phyloP scores from a whole-genome alignment of 108 stramenopile genomes.

The Aurantiochytrium sp. region DNA sequence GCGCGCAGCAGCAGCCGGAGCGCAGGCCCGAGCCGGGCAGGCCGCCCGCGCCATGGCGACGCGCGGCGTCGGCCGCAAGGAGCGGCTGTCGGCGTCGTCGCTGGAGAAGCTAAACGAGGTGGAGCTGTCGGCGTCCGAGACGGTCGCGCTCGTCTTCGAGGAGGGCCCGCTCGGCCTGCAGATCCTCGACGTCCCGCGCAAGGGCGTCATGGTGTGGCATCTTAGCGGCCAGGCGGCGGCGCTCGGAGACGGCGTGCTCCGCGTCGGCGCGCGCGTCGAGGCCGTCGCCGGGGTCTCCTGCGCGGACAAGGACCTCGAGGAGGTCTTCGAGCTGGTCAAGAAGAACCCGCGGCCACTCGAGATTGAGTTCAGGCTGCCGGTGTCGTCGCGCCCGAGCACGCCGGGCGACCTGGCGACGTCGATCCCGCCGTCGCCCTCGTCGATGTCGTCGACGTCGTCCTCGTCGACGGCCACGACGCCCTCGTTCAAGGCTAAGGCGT shows the following conservation, averaged over 20 bases:
- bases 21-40: too few relatives aligned
- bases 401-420: not conserved
- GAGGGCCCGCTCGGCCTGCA: slow-evolving; percentile 29
- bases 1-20: too few relatives aligned
- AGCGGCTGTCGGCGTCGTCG: not conserved
- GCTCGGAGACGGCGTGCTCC: not conserved
- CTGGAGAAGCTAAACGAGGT: not conserved
- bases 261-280: not conserved
- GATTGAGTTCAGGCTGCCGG: not conserved
- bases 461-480: too few relatives aligned
- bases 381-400: too few relatives aligned
- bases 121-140: not conserved
- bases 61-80: not conserved
- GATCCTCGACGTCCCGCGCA: slow-evolving; percentile 9
- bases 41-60: too few relatives aligned
- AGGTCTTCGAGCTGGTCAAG: not conserved
- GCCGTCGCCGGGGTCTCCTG: not conserved
- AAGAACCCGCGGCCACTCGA: not conserved
- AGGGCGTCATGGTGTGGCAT: not conserved
- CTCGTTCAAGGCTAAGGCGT: too few relatives aligned
- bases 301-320: slow-evolving; percentile 2
- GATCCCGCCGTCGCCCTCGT: too few relatives aligned
- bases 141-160: not conserved
- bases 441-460: too few relatives aligned
- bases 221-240: slow-evolving; percentile 2